phyloP scores from a whole-genome alignment of 306 rosid genomes.

The Castanopsis chinensis region DNA sequence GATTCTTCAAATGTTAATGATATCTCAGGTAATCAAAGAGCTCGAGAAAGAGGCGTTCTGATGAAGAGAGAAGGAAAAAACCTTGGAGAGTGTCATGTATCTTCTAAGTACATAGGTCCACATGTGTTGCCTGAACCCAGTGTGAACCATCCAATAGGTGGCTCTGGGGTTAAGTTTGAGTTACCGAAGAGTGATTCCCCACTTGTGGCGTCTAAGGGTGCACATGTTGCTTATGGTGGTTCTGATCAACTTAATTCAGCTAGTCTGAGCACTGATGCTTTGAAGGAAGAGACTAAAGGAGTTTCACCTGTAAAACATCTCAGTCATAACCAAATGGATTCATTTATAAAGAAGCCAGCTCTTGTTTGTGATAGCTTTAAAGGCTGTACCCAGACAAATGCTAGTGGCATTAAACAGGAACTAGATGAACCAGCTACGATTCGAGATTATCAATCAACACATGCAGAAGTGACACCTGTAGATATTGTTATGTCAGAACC shows the following conservation, averaged over 20 bases:
- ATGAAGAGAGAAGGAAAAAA: slow-evolving; percentile 47
- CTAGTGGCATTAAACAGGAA: slow-evolving; percentile 43
- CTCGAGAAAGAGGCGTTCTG: slow-evolving; percentile 33
- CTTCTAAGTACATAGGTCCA: slow-evolving; percentile 49
- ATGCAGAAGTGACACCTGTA: slow-evolving; percentile 37
- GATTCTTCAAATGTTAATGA: slow-evolving; percentile 39
- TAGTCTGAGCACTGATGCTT: slow-evolving; percentile 30
- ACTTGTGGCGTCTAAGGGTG: slow-evolving; percentile 35
- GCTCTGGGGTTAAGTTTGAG: slow-evolving; percentile 40
- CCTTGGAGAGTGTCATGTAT: slow-evolving; percentile 35
- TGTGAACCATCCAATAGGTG: slow-evolving; percentile 30
- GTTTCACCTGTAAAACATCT: slow-evolving; percentile 31
- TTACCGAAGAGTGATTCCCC: slow-evolving; percentile 33
- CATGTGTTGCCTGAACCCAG: slow-evolving; percentile 25
- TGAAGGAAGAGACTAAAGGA: slow-evolving; percentile 40
- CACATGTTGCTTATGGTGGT: slow-evolving; percentile 37
- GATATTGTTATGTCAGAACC: slow-evolving; percentile 38
- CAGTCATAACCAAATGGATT: slow-evolving; percentile 29
- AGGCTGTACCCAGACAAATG: slow-evolving; percentile 41
- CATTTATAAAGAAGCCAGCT: slow-evolving; percentile 38
- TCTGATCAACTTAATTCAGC: slow-evolving; percentile 29
- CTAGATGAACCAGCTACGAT: slow-evolving; percentile 29
- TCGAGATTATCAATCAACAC: slow-evolving; percentile 40
- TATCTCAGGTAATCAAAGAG: slow-evolving; percentile 37
- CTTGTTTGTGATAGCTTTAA: slow-evolving; percentile 32